Evolutionary conservation across 257 asterid genomes (phyloP), one percentile per base, ranked within the genome.

Genomic region (Coffea eugenioides): DNA sequence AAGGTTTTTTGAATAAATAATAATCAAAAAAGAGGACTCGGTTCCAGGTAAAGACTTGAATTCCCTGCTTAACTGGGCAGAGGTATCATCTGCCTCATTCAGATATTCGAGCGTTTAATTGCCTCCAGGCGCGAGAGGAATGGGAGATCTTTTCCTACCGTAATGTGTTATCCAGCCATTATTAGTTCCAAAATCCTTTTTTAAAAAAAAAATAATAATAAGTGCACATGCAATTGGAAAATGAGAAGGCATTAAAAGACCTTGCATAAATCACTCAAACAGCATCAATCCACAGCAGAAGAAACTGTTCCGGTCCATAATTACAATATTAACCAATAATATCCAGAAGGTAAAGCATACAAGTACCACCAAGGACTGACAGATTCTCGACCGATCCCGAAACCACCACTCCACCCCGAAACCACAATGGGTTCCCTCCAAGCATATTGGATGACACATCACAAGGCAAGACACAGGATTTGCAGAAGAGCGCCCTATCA

Each of bases 281-380:
- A 61, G 25, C 61, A 27, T 25, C 59, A 73, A 51, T 51, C 72
- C 71, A 79, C 83, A 69, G 43, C 67, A 69, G 34, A 66, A 23
- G 43, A 31, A 36, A 68, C 6, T 4, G 48, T 8, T 8, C 64
- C 46, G 0, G 8, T 4, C 34, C 16, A 74, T 70, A 71, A 75
- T 83, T 74, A 83, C 86, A 79, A 69, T 51, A 65, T 71, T 57
- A 36, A 51, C 79, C 78, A 41, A 67, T 52, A 54, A 73, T 25
- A 25, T 64, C 51, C 79, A 64, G 73, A 69, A 36, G 25, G 72
- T 45, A 9, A 77, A 65, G 52, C 61, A 64, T 65, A 71, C 59
- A 76, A 48, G 52, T 71, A n/a, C 59, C 34, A 51, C 57, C 68
- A 43, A 48, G 39, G 72, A 36, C 21, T 21, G 71, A 65, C 41